A percentile compares a stretch with the other conserved stretches of the same genome.
phyloP scores from a whole-genome alignment of 2,329 filamentous ascomycete species.

The Curvularia eragrostidis region DNA sequence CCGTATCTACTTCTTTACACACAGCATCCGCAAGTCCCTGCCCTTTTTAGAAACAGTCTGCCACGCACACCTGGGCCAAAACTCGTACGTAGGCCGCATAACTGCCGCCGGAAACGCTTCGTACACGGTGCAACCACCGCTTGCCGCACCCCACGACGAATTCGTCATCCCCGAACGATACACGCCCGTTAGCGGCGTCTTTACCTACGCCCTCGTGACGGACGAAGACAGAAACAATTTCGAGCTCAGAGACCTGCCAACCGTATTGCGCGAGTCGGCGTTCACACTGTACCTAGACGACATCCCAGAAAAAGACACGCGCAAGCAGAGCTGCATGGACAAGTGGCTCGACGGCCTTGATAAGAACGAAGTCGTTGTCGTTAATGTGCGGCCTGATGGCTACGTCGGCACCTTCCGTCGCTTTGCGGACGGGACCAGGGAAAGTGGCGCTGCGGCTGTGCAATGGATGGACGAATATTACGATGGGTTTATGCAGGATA shows the following conservation, averaged over 20 bases:
- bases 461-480: constrained; percentile 62
- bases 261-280: constrained; percentile 66
- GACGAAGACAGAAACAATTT: constrained; percentile 67
- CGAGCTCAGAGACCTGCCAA: constrained; percentile 70
- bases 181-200: constrained; percentile 69
- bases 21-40: constrained; percentile 62
- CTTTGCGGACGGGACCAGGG: constrained; percentile 44
- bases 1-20: constrained; percentile 74
- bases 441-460: constrained; percentile 46
- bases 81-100: constrained; percentile 65
- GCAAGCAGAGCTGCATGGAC: constrained; percentile 61
- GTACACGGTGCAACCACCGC: constrained; percentile 65
- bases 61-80: constrained; percentile 58
- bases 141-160: constrained; percentile 66
- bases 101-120: constrained; percentile 66
- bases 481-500: constrained; percentile 52
- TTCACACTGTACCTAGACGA: constrained; percentile 79
- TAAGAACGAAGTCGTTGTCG: constrained; percentile 65
- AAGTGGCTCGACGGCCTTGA: constrained; percentile 72
- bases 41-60: constrained; percentile 68
- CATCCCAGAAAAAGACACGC: constrained; percentile 63
- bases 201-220: constrained; percentile 71
- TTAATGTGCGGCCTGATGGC: constrained; percentile 75
- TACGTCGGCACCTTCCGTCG: constrained; percentile 70
- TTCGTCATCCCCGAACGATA: constrained; percentile 74